These are phyloP conservation scores for Penicillium ucsense DNA, from an alignment of 495 filamentous ascomycete genomes.

Conservation along the genomic window DNA sequence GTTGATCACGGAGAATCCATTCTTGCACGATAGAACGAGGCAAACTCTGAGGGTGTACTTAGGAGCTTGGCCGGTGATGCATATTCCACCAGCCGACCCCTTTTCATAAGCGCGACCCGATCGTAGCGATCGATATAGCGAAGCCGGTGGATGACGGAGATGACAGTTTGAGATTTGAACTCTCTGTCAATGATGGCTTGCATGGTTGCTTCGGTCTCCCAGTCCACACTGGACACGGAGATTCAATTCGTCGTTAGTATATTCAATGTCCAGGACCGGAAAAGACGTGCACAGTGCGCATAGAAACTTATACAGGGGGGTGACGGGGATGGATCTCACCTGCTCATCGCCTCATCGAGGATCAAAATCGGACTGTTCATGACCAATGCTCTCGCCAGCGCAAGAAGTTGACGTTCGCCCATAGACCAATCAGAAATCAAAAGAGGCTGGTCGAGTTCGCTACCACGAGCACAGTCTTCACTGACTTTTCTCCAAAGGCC, in stretches of 20 bases:
- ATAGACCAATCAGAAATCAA: slow-evolving; percentile 7
- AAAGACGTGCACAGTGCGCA: not conserved
- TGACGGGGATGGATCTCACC: slow-evolving; percentile 13
- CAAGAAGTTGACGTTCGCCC: slow-evolving; percentile 15
- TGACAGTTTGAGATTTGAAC: slow-evolving; percentile 39
- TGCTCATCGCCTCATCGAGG: slow-evolving; percentile 25
- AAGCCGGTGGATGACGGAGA: slow-evolving; percentile 46
- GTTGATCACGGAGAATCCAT: not conserved
- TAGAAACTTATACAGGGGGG: no score
- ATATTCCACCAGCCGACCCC: slow-evolving; percentile 1
- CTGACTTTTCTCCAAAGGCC: slow-evolving; percentile 15
- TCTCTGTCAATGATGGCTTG: slow-evolving; percentile 39
- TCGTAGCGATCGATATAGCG: slow-evolving; percentile 36
- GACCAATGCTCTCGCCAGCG: slow-evolving; percentile 14
- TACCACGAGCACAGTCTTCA: slow-evolving; percentile 3
- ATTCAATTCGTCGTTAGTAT: not conserved
- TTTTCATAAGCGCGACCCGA: slow-evolving; percentile 20
- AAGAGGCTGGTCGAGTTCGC: slow-evolving; percentile 4
- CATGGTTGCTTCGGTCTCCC: slow-evolving; percentile 36
- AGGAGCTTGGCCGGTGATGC: not conserved
- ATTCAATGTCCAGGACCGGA: not conserved
- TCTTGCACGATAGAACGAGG: not conserved
- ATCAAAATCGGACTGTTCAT: slow-evolving; percentile 7
- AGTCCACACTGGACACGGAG: slow-evolving; percentile 27
- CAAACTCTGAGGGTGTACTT: not conserved